Evolutionary conservation across 352 stramenopile species (phyloP).

Genomic region (Aphanomyces invadans): DNA sequence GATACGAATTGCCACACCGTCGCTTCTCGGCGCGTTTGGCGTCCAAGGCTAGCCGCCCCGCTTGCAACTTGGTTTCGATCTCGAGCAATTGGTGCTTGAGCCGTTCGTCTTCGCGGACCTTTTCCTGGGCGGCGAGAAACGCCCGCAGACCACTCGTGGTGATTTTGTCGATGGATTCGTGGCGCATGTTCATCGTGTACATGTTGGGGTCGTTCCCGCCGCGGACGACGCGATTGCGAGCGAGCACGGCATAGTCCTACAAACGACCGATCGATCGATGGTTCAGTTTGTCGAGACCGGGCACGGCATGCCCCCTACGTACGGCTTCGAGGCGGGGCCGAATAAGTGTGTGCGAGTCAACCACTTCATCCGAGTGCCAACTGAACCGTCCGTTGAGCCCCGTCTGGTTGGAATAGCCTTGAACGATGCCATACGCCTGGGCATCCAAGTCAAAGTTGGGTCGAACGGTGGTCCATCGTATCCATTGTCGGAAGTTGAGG

Average conservation of each 20-base stretch:
- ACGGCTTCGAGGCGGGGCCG: slow-evolving; percentile 41
- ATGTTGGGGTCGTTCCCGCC: slow-evolving; percentile 24
- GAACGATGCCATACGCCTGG: slow-evolving; percentile 42
- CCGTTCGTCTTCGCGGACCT: slow-evolving; percentile 53
- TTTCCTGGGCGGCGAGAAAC: slow-evolving; percentile 29
- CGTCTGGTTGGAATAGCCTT: slow-evolving; percentile 45
- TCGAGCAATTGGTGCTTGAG: slow-evolving; percentile 40
- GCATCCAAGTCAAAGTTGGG: slow-evolving; percentile 43
- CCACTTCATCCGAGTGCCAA: slow-evolving; percentile 47
- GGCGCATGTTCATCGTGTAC: slow-evolving; percentile 23
- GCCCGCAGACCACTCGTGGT: slow-evolving; percentile 14
- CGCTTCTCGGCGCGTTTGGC: slow-evolving; percentile 23
- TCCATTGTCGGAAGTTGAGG: slow-evolving; percentile 48
- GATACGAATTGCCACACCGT: not conserved
- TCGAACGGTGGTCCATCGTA: slow-evolving; percentile 25
- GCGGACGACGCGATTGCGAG: not conserved
- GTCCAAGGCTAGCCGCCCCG: slow-evolving; percentile 14
- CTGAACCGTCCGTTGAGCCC: slow-evolving; percentile 53
- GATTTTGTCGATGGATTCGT: slow-evolving; percentile 18
- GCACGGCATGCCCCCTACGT: not conserved
- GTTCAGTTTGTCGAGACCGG: too few species aligned
- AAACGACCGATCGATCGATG: too few species aligned
- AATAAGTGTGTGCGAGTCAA: slow-evolving; percentile 32
- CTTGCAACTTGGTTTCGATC: slow-evolving; percentile 21
- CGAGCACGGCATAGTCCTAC: slow-evolving; percentile 19